A percentile compares a stretch with the other conserved stretches of the same genome.
These are phyloP conservation scores for Bipolaris zeicola DNA, from an alignment of 2,329 filamentous ascomycete species.

Conservation along the genomic window DNA sequence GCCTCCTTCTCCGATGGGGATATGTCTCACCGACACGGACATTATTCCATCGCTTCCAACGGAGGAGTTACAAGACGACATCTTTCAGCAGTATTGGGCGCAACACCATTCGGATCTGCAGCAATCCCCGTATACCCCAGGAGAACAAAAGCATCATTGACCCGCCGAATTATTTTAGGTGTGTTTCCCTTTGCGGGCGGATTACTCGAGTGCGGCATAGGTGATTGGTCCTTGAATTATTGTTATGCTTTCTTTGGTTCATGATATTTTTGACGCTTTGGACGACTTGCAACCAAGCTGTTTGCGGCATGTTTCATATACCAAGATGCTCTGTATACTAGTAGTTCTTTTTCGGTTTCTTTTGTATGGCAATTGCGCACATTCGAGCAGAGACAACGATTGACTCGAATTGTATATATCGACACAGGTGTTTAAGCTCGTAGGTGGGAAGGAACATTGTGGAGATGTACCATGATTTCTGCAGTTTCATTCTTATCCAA, in stretches of 20 bases:
- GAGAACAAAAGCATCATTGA: not conserved
- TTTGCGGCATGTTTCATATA: not conserved
- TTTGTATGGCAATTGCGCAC: not conserved
- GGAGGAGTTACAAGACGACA: not conserved
- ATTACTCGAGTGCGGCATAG: too few relatives aligned
- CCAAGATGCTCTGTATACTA: not conserved
- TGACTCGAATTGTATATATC: not conserved
- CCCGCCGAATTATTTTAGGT: not conserved
- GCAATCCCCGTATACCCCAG: not conserved
- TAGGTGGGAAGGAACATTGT: not conserved
- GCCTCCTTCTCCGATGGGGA: constrained; percentile 2
- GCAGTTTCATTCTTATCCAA: too few relatives aligned
- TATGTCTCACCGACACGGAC: constrained; percentile 14
- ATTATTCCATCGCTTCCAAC: not conserved
- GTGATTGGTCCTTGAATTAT: not conserved
- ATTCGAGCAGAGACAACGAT: too few relatives aligned
- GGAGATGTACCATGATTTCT: too few relatives aligned
- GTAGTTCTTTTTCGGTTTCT: not conserved
- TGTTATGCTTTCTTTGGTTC: not conserved
- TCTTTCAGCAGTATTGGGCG: constrained; percentile 5
- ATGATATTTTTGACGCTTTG: not conserved
- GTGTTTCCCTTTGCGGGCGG: not conserved
- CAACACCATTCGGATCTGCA: constrained; percentile 1
- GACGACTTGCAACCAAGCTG: not conserved
- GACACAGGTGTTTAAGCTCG: not conserved